Evolutionary conservation across 768 basidiomycete genomes (phyloP).

Genomic region (Rhizopogon vesiculosus): DNA sequence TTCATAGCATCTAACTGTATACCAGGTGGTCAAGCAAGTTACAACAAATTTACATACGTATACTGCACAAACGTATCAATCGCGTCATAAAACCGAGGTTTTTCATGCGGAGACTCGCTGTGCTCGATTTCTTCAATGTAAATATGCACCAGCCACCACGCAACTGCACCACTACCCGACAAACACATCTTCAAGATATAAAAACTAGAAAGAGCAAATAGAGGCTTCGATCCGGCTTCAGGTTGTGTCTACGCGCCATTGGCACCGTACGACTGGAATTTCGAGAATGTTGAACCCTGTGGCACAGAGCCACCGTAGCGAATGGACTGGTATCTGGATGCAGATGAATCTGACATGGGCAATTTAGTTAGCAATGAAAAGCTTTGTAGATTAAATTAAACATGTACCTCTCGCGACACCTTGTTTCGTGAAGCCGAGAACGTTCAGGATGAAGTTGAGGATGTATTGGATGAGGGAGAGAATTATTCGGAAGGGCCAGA

Average conservation of each 20-base stretch:
- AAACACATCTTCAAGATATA: background rate
- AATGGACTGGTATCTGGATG: slow-evolving; percentile 3
- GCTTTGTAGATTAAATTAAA: background rate
- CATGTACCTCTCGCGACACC: background rate
- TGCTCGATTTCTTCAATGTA: no score
- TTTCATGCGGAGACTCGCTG: no score
- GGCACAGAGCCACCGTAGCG: slow-evolving; percentile 1
- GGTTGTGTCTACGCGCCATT: no score
- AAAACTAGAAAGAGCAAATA: no score
- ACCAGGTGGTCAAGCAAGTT: no score
- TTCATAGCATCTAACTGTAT: no score
- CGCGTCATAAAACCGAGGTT: no score
- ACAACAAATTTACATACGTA: no score
- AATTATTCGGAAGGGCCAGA: background rate
- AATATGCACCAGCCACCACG: no score
- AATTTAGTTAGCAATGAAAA: background rate
- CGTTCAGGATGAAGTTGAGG: background rate
- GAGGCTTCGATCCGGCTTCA: background rate
- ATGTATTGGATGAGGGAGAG: background rate
- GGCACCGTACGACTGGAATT: slow-evolving; percentile 5
- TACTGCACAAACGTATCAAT: no score
- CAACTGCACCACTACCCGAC: no score
- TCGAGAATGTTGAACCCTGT: background rate
- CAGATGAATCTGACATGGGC: background rate
- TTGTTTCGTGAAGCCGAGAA: background rate